Base-by-base conservation (phyloP, 371 early-diverging fungal species). In the Syncephalastrum monosporum region DNA sequence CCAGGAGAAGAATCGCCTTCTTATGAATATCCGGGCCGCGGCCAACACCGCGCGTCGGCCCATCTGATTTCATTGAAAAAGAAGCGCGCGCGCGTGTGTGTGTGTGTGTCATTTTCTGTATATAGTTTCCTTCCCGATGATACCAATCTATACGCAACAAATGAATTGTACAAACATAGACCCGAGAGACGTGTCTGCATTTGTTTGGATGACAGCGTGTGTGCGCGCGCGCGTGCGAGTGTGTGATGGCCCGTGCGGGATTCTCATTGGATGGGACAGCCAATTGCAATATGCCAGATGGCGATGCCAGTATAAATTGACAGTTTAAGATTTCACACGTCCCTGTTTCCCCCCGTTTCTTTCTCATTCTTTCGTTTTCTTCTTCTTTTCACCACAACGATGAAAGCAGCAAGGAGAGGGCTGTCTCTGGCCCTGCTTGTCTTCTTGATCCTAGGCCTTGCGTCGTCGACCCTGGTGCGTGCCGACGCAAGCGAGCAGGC, bases 11-110 rank as follows among this genome's bases (percentile, higher is more conserved):
- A 74, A 64, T 45, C 55, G 74, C 47, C 55, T 77, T 8, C 50
- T 77, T 8, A 65, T 63, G 51, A 77, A 77, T 45, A 71, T 74
- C 24, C 52, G 74, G 21, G 77, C 77, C 15, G 74, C 74, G 5
- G 63, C 63, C 4, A 74, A 64, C 55, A 67, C 77, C 8, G 54
- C 61, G 1, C 55, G 61, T 16, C 52, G 47, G 23, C 17, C 56
- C 21, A 43, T n/a, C 13, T 55, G 8, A 33, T 46, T 3, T 2
- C 21, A 21, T 2, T 21, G 21, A 21, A 25, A 41, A 23, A 16
- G 13, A 33, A 33, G 5, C n/a, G 21, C 21, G 21, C 2, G 21
- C 2, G 21, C 21, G 21, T 21, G 21, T 21, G 21, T 2, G 21
- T 21, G 21, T 33, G 2, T 33, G 38, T 33, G 12, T 10, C 10